phyloP scores from a whole-genome alignment of 257 asterid genomes.

The Striga asiatica region DNA sequence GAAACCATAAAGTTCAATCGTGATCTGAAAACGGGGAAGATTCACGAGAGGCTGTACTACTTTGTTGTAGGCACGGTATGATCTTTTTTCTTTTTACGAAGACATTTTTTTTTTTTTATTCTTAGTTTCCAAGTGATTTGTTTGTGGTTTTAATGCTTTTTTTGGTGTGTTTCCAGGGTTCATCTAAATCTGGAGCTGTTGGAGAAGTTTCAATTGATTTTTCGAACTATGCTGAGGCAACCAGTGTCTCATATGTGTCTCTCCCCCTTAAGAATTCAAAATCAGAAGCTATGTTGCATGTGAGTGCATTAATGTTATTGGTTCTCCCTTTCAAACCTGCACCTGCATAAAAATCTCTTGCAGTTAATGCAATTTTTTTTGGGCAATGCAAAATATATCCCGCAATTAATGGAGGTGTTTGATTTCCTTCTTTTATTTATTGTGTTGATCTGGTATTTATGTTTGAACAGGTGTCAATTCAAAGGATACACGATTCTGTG shows the following conservation, averaged over 20 bases:
- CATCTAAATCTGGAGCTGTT: constrained; percentile 35
- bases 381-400: no score
- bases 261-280: constrained; percentile 69
- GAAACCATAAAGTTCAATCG: constrained; percentile 64
- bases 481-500: constrained; percentile 42
- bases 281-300: constrained; percentile 53
- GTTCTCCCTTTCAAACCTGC: no score
- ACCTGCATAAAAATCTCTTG: no score
- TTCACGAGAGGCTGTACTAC: constrained; percentile 60
- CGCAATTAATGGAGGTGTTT: no score
- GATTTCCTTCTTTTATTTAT: no score
- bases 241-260: constrained; percentile 43
- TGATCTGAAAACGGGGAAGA: constrained; percentile 71
- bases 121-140: constrained; percentile 6
- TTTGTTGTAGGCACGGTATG: constrained; percentile 62
- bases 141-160: no score
- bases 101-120: no score
- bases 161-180: constrained; percentile 33
- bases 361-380: no score
- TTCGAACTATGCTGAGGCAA: constrained; percentile 57
- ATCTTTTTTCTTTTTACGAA: neutral
- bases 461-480: constrained; percentile 48
- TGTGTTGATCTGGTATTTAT: no score
- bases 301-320: constrained; percentile 28
- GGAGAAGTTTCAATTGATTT: constrained; percentile 82